A percentile compares a stretch with the other conserved stretches of the same genome.
These are phyloP conservation scores for Heliosperma pusillum DNA, from an alignment of 148 eudicot genomes.

Conservation along the genomic window DNA sequence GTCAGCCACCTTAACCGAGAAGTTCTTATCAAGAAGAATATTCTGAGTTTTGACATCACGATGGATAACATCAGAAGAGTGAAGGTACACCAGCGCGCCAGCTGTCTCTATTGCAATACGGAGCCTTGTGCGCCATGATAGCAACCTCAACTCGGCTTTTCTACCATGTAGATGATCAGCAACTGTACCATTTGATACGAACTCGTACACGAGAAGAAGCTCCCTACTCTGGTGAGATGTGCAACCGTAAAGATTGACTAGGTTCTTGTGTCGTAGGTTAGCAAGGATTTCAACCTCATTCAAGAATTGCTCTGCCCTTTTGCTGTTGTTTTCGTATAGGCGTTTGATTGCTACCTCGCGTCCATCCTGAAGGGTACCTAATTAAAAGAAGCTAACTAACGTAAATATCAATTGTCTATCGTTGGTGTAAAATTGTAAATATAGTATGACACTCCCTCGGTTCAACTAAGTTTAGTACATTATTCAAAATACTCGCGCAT, in stretches of 20 bases:
- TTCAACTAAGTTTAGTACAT: no score
- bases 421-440: no score
- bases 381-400: no score
- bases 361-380: conserved; percentile 38
- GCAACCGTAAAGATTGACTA: conserved; percentile 77
- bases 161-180: conserved; percentile 72
- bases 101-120: conserved; percentile 58
- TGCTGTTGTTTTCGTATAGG: conserved; percentile 53
- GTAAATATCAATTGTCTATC: no score
- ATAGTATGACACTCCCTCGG: no score
- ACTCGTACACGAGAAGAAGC: conserved; percentile 74
- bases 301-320: conserved; percentile 56
- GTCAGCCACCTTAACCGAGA: conserved; percentile 42
- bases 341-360: conserved; percentile 63
- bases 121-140: conserved; percentile 43
- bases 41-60: conserved; percentile 63
- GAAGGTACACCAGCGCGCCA: conserved; percentile 48
- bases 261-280: conserved; percentile 53
- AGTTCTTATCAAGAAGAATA: conserved; percentile 46
- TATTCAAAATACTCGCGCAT: neutral
- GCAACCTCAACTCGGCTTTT: conserved; percentile 9
- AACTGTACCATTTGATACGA: conserved; percentile 64
- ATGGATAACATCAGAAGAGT: conserved; percentile 53
- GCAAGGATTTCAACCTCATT: conserved; percentile 67
- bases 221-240: conserved; percentile 49